Evolutionary conservation across 108 stramenopile genomes (phyloP).

Genomic region (Hondaea fermentalgiana): DNA sequence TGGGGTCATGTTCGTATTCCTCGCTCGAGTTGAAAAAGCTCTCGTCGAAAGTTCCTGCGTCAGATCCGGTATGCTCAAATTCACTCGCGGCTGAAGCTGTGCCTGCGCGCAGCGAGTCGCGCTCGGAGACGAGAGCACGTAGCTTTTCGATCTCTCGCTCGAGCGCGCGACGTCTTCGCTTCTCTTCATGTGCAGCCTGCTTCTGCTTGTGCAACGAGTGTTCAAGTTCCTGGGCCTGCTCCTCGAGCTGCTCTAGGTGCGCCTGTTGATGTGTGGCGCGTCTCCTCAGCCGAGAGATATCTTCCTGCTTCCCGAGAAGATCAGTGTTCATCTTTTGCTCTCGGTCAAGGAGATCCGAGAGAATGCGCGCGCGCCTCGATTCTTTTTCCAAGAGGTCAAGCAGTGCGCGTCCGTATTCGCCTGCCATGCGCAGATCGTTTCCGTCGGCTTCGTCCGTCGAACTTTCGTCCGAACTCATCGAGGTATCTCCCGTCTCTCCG

Average conservation of each 20-base stretch:
- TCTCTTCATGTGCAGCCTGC: not conserved
- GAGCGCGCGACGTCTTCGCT: not conserved
- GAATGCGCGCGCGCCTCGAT: not conserved
- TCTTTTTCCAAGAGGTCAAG: not conserved
- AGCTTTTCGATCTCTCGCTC: not conserved
- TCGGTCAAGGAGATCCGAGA: not conserved
- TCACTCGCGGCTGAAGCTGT: not conserved
- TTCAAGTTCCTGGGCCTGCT: not conserved
- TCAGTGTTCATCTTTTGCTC: not conserved
- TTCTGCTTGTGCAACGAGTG: not conserved
- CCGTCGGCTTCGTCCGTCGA: not conserved
- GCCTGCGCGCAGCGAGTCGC: not conserved
- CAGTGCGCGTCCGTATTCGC: not conserved
- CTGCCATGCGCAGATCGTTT: not conserved
- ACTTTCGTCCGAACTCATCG: not conserved
- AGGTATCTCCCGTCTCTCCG: no score
- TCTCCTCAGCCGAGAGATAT: not conserved
- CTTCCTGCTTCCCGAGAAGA: not conserved
- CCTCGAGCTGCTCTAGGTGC: not conserved
- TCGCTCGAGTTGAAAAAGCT: not conserved
- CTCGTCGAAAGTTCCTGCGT: not conserved
- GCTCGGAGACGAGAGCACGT: not conserved
- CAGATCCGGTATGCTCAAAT: not conserved
- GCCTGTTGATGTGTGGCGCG: not conserved
- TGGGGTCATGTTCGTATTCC: not conserved